Evolutionary conservation across 2,329 filamentous ascomycete species (phyloP).

Genomic region (Monilinia aucupariae): DNA sequence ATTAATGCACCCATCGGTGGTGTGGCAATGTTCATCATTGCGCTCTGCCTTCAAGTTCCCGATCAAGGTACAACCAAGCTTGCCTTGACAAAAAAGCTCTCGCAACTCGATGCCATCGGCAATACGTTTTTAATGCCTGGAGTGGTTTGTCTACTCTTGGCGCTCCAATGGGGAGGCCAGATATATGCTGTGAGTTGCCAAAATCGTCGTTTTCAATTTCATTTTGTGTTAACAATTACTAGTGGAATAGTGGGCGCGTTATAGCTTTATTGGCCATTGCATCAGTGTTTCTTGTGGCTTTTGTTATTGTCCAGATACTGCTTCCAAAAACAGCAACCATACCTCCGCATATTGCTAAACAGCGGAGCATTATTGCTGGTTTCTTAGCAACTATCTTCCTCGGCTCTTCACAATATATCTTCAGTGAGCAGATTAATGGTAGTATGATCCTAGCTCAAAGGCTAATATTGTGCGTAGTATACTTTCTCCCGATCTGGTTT

Average conservation of each 20-base stretch:
- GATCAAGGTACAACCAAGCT: background rate
- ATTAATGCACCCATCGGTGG: background rate
- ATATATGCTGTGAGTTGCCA: slow-evolving; percentile 29
- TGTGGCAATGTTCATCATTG: background rate
- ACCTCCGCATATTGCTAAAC: slow-evolving; percentile 36
- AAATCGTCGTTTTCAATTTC: background rate
- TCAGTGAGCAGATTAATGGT: background rate
- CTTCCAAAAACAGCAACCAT: slow-evolving; percentile 30
- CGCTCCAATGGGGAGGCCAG: slow-evolving; percentile 37
- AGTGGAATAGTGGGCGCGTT: slow-evolving; percentile 26
- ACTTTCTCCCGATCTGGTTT: slow-evolving; percentile 45
- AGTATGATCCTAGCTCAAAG: background rate
- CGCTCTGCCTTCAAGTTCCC: slow-evolving; percentile 1
- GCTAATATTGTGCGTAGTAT: slow-evolving; percentile 19
- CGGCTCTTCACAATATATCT: background rate
- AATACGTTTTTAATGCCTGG: slow-evolving; percentile 3
- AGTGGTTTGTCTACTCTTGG: slow-evolving; percentile 33
- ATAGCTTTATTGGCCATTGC: slow-evolving; percentile 35
- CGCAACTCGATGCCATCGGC: slow-evolving; percentile 2
- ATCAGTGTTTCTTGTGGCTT: slow-evolving; percentile 30
- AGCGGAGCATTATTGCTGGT: slow-evolving; percentile 29
- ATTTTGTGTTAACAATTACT: background rate
- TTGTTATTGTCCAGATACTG: slow-evolving; percentile 32
- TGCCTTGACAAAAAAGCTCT: background rate
- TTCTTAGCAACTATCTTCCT: slow-evolving; percentile 22